These are phyloP conservation scores for Pseudogymnoascus pannorum DNA, from an alignment of 2,329 filamentous ascomycete genomes.

Conservation along the genomic window DNA sequence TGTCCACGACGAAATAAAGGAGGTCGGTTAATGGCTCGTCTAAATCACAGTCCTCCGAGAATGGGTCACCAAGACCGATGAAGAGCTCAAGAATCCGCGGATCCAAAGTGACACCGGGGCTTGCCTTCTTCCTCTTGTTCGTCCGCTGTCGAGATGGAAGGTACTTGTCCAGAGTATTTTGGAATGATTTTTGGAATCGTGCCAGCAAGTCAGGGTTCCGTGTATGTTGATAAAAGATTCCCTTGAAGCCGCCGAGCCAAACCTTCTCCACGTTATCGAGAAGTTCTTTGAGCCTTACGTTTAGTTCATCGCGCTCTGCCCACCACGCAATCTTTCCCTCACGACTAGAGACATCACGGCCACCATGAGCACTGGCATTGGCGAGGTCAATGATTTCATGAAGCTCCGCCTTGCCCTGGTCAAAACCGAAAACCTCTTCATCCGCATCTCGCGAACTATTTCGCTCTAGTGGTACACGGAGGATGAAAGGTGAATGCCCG, in stretches of 20 bases:
- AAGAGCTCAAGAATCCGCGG: slow-evolving; percentile 77
- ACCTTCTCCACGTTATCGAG: slow-evolving; percentile 81
- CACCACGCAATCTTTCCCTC: slow-evolving; percentile 82
- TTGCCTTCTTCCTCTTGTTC: slow-evolving; percentile 44
- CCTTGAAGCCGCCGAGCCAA: slow-evolving; percentile 92
- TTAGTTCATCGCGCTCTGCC: slow-evolving; percentile 73
- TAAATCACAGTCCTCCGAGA: slow-evolving; percentile 60
- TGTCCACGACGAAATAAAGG: slow-evolving; percentile 92
- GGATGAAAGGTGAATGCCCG: slow-evolving; percentile 70
- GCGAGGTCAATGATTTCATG: slow-evolving; percentile 73
- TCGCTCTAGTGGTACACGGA: slow-evolving; percentile 77
- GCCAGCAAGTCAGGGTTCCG: slow-evolving; percentile 57
- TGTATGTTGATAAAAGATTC: slow-evolving; percentile 75
- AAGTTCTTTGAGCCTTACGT: slow-evolving; percentile 68
- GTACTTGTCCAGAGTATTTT: slow-evolving; percentile 72
- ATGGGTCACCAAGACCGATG: slow-evolving; percentile 71
- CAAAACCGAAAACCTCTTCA: slow-evolving; percentile 74
- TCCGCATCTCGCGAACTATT: slow-evolving; percentile 76
- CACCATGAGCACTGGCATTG: slow-evolving; percentile 74
- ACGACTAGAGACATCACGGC: slow-evolving; percentile 63
- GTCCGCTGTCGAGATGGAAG: slow-evolving; percentile 71
- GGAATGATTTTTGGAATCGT: slow-evolving; percentile 70
- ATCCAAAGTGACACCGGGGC: slow-evolving; percentile 44
- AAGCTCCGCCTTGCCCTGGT: slow-evolving; percentile 71
- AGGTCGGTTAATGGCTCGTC: slow-evolving; percentile 89